Percentiles rank a stretch among this genome's conserved stretches.
phyloP scores from a whole-genome alignment of 2,329 filamentous ascomycete genomes.

The Fusarium fujikuroi region DNA sequence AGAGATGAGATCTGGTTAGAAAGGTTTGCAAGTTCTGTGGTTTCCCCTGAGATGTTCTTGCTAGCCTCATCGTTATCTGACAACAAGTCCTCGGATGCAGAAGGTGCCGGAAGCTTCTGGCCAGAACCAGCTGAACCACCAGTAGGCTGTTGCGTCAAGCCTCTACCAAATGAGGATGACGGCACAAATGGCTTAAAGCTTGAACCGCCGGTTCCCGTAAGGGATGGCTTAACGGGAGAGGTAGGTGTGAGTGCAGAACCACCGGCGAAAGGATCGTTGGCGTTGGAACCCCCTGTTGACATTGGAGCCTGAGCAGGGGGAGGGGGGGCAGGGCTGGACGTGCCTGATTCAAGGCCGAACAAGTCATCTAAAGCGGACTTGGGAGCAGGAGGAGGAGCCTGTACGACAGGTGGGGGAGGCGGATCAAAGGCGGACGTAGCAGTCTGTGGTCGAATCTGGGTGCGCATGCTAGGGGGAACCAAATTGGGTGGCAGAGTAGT shows the following conservation, averaged over 20 bases:
- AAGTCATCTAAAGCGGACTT: conserved; percentile 93
- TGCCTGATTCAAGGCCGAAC: conserved; percentile 84
- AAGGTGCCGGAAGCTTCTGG: conserved; percentile 52
- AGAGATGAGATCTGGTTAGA: conserved; percentile 94
- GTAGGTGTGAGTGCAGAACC: conserved; percentile 60
- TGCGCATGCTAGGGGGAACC: conserved; percentile 86
- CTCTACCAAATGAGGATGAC: conserved; percentile 90
- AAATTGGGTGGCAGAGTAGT: conserved; percentile 81
- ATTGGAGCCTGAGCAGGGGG: conserved; percentile 70
- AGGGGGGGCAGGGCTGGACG: conserved; percentile 58
- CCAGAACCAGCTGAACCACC: conserved; percentile 63
- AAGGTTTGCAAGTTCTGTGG: conserved; percentile 91
- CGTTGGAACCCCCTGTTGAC: conserved; percentile 78
- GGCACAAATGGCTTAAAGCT: conserved; percentile 92
- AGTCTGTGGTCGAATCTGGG: conserved; percentile 62
- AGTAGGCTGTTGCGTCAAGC: conserved; percentile 79
- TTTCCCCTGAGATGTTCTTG: conserved; percentile 88
- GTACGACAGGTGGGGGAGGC: conserved; percentile 52
- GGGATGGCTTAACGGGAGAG: conserved; percentile 64
- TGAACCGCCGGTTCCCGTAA: conserved; percentile 53
- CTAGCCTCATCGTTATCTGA: conserved; percentile 90
- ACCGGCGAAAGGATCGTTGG: conserved; percentile 70
- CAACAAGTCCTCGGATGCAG: conserved; percentile 83
- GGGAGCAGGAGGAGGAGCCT: conserved; percentile 57
- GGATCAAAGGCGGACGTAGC: conserved; percentile 65